Percentiles rank a stretch among this genome's conserved stretches.
Conservation (phyloP, 345 rosid genomes). For the Punica granatum region DNA sequence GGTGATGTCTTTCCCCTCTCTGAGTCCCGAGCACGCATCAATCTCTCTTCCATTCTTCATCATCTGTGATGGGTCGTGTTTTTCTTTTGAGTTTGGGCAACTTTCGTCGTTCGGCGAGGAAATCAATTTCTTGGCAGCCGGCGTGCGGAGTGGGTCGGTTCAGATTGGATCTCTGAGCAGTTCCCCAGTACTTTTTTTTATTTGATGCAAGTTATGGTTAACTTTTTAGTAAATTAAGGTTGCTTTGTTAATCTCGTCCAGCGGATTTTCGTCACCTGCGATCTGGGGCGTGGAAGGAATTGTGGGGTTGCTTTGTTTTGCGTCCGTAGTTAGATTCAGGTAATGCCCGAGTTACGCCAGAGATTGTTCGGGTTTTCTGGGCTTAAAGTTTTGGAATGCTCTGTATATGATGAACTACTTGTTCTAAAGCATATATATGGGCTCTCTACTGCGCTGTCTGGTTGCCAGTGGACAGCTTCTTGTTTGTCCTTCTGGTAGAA, state of each 20-base stretch:
- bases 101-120: background rate
- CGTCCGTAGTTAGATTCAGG: background rate
- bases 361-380: background rate
- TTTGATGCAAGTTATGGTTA: background rate
- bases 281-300: background rate
- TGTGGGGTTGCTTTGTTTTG: background rate
- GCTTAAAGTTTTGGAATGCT: background rate
- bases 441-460: too few species aligned
- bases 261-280: background rate
- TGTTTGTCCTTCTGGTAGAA: background rate
- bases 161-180: background rate
- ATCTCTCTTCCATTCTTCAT: background rate
- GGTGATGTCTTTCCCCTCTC: background rate
- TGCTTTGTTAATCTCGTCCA: conserved; percentile 1
- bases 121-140: background rate
- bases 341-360: background rate
- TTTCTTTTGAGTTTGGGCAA: background rate
- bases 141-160: background rate
- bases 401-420: background rate
- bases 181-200: background rate
- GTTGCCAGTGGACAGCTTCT: background rate
- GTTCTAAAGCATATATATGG: background rate
- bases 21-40: background rate
- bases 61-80: background rate
- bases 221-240: background rate